Evolutionary conservation across 371 early-diverging fungal species (phyloP), one percentile per base, ranked within the genome.

Genomic region (Mucor indicus): DNA sequence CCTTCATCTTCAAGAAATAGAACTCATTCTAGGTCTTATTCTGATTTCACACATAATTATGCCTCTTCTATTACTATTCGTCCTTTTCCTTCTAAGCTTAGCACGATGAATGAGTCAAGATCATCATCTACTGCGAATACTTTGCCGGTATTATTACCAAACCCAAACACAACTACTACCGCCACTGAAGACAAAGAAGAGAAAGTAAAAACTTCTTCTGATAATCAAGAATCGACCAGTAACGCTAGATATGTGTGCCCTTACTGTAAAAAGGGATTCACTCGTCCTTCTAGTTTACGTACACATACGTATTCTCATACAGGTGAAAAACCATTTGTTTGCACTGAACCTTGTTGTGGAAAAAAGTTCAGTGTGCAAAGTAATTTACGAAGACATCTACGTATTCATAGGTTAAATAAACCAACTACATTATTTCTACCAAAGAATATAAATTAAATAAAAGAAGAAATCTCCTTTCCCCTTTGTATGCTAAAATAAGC

Each of bases 271-370:
- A 87, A 88, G 39, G 53, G 67, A 16, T 90, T 90, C 48, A 76
- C 84, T 16, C 75, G 91, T 19, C 91, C 91, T 1, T 83, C 84
- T 12, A 77, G 83, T 0, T 52, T 85, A 0, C 63, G 73, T 1
- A 86, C 84, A 16, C 89, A 88, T 54, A 78, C 80, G 21, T 73
- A 79, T 51, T 79, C 85, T 1, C 89, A 89, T 48, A 87, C 89
- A 1, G 87, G 88, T n/a, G 88, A 88, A 47, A 79, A 80, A 50
- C 89, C 89, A 1, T 81, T 80, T 58, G 65, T 67, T 25, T 89
- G 89, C 49, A 55, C 62, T 1, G 72, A 69, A 15, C 67, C 69
- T 20, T 80, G 81, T 2, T 90, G 90, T 54, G 75, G 72, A 9
- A 73, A 79, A 31, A 68, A 67, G 37, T 90, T 90, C 46, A 84